phyloP scores from a whole-genome alignment of 805 yeast genomes.

The Schizosaccharomyces osmophilus region DNA sequence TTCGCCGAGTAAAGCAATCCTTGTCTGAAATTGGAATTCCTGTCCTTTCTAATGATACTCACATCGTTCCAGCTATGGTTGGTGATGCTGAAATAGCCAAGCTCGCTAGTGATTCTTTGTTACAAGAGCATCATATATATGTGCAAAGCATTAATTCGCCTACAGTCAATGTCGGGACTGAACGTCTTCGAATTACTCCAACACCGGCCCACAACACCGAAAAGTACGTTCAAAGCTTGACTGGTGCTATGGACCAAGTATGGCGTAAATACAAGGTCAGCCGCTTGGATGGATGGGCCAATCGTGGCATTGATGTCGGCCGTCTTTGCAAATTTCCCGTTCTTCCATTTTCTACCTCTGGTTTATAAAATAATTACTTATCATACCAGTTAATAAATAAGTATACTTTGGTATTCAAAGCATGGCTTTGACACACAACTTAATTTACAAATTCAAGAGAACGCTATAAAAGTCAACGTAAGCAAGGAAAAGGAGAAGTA shows the following conservation, averaged over 20 bases:
- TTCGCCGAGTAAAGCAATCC: constrained; percentile 57
- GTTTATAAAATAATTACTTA: not conserved
- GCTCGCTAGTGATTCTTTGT: constrained; percentile 66
- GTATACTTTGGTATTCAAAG: too few species aligned
- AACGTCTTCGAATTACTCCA: constrained; percentile 92
- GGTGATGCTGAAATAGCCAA: constrained; percentile 90
- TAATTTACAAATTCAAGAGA: too few species aligned
- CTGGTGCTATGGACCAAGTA: not conserved
- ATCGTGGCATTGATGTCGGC: not conserved
- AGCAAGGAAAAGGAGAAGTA: too few species aligned
- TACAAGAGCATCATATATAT: constrained; percentile 64
- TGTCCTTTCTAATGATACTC: constrained; percentile 91
- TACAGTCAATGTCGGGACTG: constrained; percentile 86
- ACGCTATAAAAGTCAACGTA: too few species aligned
- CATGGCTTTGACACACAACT: too few species aligned
- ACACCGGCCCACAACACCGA: constrained; percentile 61
- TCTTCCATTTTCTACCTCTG: not conserved
- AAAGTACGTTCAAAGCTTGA: not conserved
- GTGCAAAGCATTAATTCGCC: constrained; percentile 98
- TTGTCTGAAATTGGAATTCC: constrained; percentile 60
- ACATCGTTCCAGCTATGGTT: constrained; percentile 81
- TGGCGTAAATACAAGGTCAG: not conserved
- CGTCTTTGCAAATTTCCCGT: not conserved
- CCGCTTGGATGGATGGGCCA: not conserved
- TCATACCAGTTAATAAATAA: not conserved